phyloP scores from a whole-genome alignment of 768 basidiomycete species.

The Ramaria rubella region DNA sequence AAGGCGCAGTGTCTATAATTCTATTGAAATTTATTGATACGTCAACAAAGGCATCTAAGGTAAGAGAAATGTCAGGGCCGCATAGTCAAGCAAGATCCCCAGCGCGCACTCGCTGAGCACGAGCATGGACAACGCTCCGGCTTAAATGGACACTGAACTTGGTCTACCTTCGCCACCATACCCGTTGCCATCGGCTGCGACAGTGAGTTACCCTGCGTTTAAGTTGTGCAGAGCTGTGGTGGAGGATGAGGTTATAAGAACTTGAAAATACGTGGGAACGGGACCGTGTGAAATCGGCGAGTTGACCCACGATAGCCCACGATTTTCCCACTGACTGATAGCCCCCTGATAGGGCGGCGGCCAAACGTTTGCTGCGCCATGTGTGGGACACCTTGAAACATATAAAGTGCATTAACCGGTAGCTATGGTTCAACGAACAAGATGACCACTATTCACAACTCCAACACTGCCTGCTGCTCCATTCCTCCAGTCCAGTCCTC shows the following conservation, averaged over 20 bases:
- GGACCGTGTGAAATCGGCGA: not conserved
- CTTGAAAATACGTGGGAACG: not conserved
- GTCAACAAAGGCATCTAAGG: not conserved
- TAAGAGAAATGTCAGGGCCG: not conserved
- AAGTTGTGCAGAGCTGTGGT: not conserved
- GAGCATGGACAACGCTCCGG: slow-evolving; percentile 4
- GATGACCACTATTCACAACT: slow-evolving; percentile 26
- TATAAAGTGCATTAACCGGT: no score
- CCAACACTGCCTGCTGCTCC: slow-evolving; percentile 41
- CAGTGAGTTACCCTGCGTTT: slow-evolving; percentile 2
- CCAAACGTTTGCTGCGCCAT: no score
- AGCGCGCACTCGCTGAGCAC: not conserved
- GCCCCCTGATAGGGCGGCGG: no score
- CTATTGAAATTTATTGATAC: no score
- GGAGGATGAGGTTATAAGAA: not conserved
- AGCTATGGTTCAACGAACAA: no score
- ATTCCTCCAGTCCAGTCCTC: slow-evolving; percentile 49
- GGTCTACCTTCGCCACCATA: slow-evolving; percentile 4
- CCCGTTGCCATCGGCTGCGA: not conserved
- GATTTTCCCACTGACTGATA: no score
- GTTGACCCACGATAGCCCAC: not conserved
- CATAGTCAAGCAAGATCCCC: slow-evolving; percentile 11
- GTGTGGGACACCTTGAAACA: no score
- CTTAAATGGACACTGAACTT: slow-evolving; percentile 1
- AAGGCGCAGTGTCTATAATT: no score